These are phyloP conservation scores for Protomyces inundatus DNA, from an alignment of 1,139 yeast genomes.

Conservation along the genomic window DNA sequence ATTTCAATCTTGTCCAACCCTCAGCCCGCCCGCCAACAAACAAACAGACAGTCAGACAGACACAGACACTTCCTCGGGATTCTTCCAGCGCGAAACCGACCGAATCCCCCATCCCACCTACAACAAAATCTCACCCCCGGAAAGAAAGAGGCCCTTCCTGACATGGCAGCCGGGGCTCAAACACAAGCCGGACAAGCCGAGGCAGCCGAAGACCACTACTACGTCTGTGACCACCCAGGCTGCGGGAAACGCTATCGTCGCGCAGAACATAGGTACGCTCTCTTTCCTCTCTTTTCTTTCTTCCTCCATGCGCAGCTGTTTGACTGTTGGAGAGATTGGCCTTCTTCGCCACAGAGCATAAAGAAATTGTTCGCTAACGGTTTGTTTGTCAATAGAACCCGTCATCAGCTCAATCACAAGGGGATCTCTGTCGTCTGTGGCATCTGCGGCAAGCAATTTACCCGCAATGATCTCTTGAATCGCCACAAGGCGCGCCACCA, in stretches of 20 bases:
- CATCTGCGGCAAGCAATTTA: not conserved
- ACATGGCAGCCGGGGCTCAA: no score
- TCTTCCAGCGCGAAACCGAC: no score
- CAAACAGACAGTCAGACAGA: no score
- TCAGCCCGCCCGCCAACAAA: no score
- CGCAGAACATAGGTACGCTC: not conserved
- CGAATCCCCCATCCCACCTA: no score
- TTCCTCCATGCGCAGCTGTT: no score
- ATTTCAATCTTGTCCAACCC: no score
- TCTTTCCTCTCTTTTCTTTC: not conserved
- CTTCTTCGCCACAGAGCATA: no score
- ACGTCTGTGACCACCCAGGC: not conserved
- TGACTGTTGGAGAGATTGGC: no score
- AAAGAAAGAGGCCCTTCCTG: no score
- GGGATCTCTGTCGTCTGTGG: not conserved
- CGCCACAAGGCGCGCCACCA: constrained; percentile 38
- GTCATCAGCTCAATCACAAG: constrained; percentile 6
- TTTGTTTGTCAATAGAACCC: not conserved
- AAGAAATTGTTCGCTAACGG: not conserved
- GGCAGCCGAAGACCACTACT: not conserved
- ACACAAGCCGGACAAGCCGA: not conserved
- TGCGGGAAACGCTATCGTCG: not conserved
- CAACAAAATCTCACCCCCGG: no score
- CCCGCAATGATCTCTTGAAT: not conserved
- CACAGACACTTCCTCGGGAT: no score